Evolutionary conservation across 1,284 basidiomycete genomes (phyloP), one percentile per base, ranked within the genome.

Genomic region (Laetiporus sulphureus): DNA sequence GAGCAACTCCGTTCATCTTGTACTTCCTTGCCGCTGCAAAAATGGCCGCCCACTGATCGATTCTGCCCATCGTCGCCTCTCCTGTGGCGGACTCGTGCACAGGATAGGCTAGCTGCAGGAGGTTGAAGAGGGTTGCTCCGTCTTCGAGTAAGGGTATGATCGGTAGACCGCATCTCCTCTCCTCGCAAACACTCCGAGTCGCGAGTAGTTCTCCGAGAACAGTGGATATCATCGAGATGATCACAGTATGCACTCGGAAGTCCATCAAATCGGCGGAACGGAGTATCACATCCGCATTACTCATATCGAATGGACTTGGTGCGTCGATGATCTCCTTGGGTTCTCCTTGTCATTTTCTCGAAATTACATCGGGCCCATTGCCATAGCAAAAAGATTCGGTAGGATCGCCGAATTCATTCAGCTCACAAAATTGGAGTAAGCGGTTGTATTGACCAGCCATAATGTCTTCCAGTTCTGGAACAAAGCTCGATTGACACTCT

Each of bases 181-280:
- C n/a, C n/a, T n/a, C n/a, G n/a, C n/a, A n/a, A n/a, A n/a, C n/a
- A n/a, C n/a, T n/a, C n/a, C n/a, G n/a, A n/a, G n/a, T n/a, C n/a
- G n/a, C n/a, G n/a, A n/a, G n/a, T n/a, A n/a, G n/a, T n/a, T 24
- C 36, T 11, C 38, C 36, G 27, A 56, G 52, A 3, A 54, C 38
- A 1, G 48, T 39, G 18, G 54, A 50, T 3, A 40, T 42, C 7
- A 47, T n/a, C 3, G 39, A 16, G n/a, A 50, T 20, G 34, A 49
- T 38, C 5, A 34, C 15, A 11, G 36, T 38, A 21, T 35, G 38
- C 5, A 47, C 44, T 12, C 40, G 46, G 31, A 51, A 50, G 20
- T 50, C 44, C 5, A 46, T 42, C 6, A 12, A 5, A 29, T 52
- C 50, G 2, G 45, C 37, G 15, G 43, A 46, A 16, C 48, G 43